These are phyloP conservation scores for Pseudogymnoascus sp. DNA, from an alignment of 2,329 filamentous ascomycete species.

Conservation along the genomic window DNA sequence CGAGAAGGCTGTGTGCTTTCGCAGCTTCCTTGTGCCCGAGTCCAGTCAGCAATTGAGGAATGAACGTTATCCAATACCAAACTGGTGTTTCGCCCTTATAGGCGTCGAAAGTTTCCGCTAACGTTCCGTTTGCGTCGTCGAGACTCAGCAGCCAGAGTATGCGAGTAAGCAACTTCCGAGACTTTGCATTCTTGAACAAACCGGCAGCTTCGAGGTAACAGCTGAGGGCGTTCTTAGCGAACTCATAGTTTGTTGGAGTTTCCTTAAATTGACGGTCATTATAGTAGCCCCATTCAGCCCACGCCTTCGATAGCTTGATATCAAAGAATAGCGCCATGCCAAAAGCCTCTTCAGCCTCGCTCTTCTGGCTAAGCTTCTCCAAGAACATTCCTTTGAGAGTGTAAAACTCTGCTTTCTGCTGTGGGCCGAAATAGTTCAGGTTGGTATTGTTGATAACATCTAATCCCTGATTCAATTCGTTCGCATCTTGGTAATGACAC, in stretches of 20 bases:
- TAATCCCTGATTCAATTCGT: slow-evolving; percentile 82
- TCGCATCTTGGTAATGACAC: slow-evolving; percentile 93
- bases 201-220: slow-evolving; percentile 95
- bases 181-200: slow-evolving; percentile 95
- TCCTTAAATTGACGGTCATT: slow-evolving; percentile 95
- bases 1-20: slow-evolving; percentile 76
- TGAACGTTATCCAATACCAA: slow-evolving; percentile 99
- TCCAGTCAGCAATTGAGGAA: slow-evolving; percentile 88
- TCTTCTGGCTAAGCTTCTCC: slow-evolving; percentile 83
- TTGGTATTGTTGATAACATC: slow-evolving; percentile 99
- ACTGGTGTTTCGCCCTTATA: slow-evolving; percentile 96
- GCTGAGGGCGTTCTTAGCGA: slow-evolving; percentile 84
- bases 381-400: slow-evolving; percentile 99
- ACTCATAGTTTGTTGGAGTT: slow-evolving; percentile 70
- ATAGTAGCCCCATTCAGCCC: slow-evolving; percentile 99
- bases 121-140: slow-evolving; percentile 76
- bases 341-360: slow-evolving; percentile 88
- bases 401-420: slow-evolving; percentile 98
- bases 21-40: slow-evolving; percentile 85
- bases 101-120: slow-evolving; percentile 82
- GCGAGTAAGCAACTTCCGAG: slow-evolving; percentile 82
- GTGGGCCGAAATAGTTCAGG: slow-evolving; percentile 90
- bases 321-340: slow-evolving; percentile 95
- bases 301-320: slow-evolving; percentile 89
- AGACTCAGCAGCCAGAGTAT: slow-evolving; percentile 94